Evolutionary conservation across 2,329 filamentous ascomycete species (phyloP).

Genomic region (Cladophialophora yegresii): DNA sequence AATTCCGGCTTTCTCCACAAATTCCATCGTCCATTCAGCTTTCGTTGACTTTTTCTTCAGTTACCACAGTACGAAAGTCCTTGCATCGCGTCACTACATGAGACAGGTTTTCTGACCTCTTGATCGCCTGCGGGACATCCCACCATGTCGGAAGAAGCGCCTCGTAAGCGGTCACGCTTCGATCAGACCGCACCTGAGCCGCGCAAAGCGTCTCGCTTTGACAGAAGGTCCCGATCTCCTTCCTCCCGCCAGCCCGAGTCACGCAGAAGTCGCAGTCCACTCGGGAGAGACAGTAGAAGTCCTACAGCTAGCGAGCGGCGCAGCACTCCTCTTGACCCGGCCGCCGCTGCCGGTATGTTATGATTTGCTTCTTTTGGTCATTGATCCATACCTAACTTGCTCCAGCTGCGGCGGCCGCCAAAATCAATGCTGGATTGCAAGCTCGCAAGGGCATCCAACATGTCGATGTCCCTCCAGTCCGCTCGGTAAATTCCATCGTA

Average conservation of each 20-base stretch:
- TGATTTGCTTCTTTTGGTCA: background rate
- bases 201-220: slow-evolving; percentile 76
- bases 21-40: background rate
- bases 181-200: slow-evolving; percentile 86
- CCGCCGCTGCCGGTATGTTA: slow-evolving; percentile 73
- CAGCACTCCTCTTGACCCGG: slow-evolving; percentile 65
- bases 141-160: slow-evolving; percentile 36
- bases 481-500: slow-evolving; percentile 51
- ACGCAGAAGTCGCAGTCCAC: slow-evolving; percentile 77
- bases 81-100: background rate
- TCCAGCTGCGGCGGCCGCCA: slow-evolving; percentile 81
- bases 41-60: background rate
- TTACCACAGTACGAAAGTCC: background rate
- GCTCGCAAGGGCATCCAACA: slow-evolving; percentile 88
- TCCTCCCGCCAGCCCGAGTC: slow-evolving; percentile 66
- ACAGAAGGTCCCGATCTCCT: slow-evolving; percentile 86
- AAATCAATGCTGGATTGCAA: slow-evolving; percentile 80
- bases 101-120: background rate
- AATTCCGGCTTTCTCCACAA: background rate
- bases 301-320: slow-evolving; percentile 47
- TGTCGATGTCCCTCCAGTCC: slow-evolving; percentile 82
- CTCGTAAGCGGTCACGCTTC: slow-evolving; percentile 81
- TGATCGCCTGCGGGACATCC: background rate
- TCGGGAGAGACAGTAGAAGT: slow-evolving; percentile 57
- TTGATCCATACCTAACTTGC: slow-evolving; percentile 32